Evolutionary conservation across 352 stramenopile genomes (phyloP).

Genomic region (Phytophthora kernoviae): DNA sequence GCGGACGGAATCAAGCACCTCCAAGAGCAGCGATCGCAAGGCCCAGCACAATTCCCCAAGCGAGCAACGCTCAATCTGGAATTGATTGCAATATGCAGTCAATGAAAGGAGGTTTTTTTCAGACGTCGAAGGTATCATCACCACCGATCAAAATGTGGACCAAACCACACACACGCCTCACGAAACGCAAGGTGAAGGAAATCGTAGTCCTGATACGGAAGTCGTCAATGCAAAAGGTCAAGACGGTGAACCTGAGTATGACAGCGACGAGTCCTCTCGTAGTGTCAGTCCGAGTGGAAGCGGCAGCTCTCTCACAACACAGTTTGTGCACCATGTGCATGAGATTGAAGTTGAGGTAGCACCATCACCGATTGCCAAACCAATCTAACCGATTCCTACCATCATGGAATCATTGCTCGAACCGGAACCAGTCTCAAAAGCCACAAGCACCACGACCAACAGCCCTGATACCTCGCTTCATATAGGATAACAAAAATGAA

Average conservation of each 20-base stretch:
- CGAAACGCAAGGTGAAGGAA: background rate
- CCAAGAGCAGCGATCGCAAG: slow-evolving; percentile 5
- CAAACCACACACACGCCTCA: background rate
- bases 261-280: slow-evolving; percentile 21
- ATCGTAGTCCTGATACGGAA: background rate
- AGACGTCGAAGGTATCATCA: slow-evolving; percentile 1
- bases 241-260: slow-evolving; percentile 43
- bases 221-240: slow-evolving; percentile 12
- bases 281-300: slow-evolving; percentile 20
- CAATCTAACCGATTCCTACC: slow-evolving; percentile 1
- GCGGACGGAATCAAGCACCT: background rate
- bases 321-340: slow-evolving; percentile 8
- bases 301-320: slow-evolving; percentile 1
- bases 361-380: background rate
- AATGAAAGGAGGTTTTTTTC: no score
- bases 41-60: slow-evolving; percentile 3
- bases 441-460: background rate
- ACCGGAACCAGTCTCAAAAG: background rate
- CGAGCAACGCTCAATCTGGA: slow-evolving; percentile 8
- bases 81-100: slow-evolving; percentile 16
- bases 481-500: background rate
- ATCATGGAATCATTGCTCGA: background rate
- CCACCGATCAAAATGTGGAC: background rate
- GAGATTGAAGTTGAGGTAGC: slow-evolving; percentile 2
- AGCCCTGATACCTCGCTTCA: background rate